Percentiles rank a stretch among this genome's conserved stretches.
Evolutionary conservation across 306 rosid genomes (phyloP).

Genomic region (Glycine latifolia): DNA sequence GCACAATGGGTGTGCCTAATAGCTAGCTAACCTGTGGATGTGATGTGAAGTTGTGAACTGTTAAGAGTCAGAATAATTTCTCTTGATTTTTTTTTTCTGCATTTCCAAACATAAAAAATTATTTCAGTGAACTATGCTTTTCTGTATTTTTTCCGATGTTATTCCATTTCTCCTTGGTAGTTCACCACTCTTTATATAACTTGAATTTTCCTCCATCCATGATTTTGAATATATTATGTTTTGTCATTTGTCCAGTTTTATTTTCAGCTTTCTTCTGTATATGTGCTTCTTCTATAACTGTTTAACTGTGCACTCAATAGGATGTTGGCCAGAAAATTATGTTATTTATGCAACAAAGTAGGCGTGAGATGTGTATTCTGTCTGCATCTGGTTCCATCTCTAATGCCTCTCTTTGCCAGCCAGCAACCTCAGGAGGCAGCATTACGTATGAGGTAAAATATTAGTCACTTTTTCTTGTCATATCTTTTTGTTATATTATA

Average conservation of each 20-base stretch:
- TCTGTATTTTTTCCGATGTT: conserved; percentile 23
- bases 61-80: conserved; percentile 10
- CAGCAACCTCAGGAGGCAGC: conserved; percentile 93
- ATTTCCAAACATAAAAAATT: conserved; percentile 2
- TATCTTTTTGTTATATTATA: conserved; percentile 11
- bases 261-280: conserved; percentile 42
- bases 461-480: conserved; percentile 27
- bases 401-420: conserved; percentile 90
- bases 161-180: conserved; percentile 32
- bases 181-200: conserved; percentile 13
- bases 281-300: conserved; percentile 48
- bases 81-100: conserved; percentile 22
- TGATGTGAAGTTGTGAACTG: neutral
- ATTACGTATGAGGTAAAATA: conserved; percentile 84
- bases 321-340: conserved; percentile 97
- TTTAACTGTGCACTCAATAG: conserved; percentile 58
- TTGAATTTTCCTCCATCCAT: conserved; percentile 29
- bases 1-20: conserved; percentile 29
- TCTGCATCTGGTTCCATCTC: conserved; percentile 95
- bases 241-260: conserved; percentile 33
- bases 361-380: conserved; percentile 89
- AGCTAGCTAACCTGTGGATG: conserved; percentile 21
- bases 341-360: conserved; percentile 91
- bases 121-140: conserved; percentile 11
- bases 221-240: conserved; percentile 29